Percentiles rank a stretch among this genome's conserved stretches.
phyloP scores from a whole-genome alignment of 2,329 filamentous ascomycete genomes.

The Nemania abortiva region DNA sequence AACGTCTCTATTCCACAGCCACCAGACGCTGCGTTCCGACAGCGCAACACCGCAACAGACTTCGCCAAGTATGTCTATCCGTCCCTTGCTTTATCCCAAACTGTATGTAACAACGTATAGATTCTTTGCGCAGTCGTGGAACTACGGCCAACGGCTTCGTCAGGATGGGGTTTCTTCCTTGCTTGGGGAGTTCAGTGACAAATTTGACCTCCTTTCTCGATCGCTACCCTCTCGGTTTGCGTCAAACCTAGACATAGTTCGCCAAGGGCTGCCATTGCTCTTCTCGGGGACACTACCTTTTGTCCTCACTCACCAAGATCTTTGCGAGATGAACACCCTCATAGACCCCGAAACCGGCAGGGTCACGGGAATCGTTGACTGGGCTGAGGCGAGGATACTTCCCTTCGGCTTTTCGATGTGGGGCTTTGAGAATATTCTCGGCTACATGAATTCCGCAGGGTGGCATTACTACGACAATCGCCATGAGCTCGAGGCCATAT shows the following conservation, averaged over 20 bases:
- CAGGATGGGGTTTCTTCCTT: constrained; percentile 4
- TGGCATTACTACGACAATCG: constrained; percentile 33
- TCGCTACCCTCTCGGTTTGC: constrained; percentile 24
- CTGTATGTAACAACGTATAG: neutral
- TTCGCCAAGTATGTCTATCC: constrained; percentile 23
- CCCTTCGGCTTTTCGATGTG: constrained; percentile 46
- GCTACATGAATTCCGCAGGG: constrained; percentile 26
- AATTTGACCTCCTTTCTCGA: constrained; percentile 12
- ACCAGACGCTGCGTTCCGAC: too few species aligned
- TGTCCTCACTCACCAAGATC: constrained; percentile 33
- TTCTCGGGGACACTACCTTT: constrained; percentile 16
- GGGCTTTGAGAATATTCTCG: constrained; percentile 35
- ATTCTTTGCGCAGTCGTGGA: constrained; percentile 33
- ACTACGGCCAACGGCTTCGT: constrained; percentile 3
- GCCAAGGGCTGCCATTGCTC: constrained; percentile 16
- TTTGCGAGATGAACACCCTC: constrained; percentile 38
- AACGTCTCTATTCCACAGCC: too few species aligned
- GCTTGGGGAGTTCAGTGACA: constrained; percentile 14
- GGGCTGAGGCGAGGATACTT: constrained; percentile 31
- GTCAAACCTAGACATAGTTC: constrained; percentile 11
- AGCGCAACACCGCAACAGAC: constrained; percentile 5
- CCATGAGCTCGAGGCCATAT: constrained; percentile 11
- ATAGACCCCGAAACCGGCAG: constrained; percentile 27
- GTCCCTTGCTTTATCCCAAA: neutral
- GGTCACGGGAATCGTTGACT: constrained; percentile 40